phyloP scores from a whole-genome alignment of 441 rosid genomes.

The Pelargonium australe region DNA sequence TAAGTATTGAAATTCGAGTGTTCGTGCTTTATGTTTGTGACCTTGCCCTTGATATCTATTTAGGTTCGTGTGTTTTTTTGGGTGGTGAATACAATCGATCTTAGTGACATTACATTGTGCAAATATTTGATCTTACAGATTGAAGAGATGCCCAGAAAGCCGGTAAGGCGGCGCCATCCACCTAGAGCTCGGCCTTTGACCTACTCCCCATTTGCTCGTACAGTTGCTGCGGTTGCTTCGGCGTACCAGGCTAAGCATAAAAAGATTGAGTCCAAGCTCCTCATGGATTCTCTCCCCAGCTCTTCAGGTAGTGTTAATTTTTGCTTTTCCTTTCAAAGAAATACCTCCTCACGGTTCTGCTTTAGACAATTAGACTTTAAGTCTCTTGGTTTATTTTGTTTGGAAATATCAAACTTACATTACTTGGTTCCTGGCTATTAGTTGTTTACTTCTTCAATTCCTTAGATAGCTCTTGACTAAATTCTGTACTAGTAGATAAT shows the following conservation, averaged over 20 bases:
- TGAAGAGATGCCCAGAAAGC: conserved; percentile 34
- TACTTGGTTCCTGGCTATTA: background rate
- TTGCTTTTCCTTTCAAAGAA: background rate
- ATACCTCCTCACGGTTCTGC: background rate
- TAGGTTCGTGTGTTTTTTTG: background rate
- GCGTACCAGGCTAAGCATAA: conserved; percentile 28
- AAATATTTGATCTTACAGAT: conserved; percentile 2
- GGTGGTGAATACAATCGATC: background rate
- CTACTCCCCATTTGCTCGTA: conserved; percentile 65
- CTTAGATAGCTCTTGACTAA: background rate
- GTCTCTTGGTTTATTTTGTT: conserved; percentile 1
- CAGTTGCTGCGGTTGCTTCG: conserved; percentile 37
- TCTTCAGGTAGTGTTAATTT: conserved; percentile 29
- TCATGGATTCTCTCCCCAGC: conserved; percentile 14
- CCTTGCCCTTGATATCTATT: background rate
- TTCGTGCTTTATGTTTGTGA: background rate
- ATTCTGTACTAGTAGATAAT: conserved; percentile 21
- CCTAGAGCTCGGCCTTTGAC: conserved; percentile 40
- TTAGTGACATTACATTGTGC: background rate
- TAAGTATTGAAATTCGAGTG: background rate
- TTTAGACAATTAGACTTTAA: conserved; percentile 1
- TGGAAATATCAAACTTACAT: background rate
- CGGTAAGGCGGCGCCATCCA: conserved; percentile 29
- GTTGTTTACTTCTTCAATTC: background rate
- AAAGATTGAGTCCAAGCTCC: conserved; percentile 18